Evolutionary conservation across 1,284 basidiomycete species (phyloP).

Genomic region (Cryptococcus depauperatus): DNA sequence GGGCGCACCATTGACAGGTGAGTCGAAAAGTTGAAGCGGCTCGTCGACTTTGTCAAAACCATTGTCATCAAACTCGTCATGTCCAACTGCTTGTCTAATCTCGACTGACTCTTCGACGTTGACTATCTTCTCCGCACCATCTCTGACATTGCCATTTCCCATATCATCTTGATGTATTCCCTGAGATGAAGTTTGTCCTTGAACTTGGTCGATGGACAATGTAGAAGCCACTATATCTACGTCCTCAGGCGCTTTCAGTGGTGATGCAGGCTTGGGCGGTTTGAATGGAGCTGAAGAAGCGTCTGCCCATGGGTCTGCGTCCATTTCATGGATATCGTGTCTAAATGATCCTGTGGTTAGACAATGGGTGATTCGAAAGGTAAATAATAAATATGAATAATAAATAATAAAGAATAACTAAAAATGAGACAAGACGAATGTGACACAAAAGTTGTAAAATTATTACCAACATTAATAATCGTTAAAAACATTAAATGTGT

Average conservation of each 20-base stretch:
- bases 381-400: too few relatives aligned
- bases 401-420: too few relatives aligned
- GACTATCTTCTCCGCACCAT: neutral
- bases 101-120: neutral
- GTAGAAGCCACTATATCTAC: too few relatives aligned
- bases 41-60: constrained; percentile 54
- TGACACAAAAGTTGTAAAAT: neutral
- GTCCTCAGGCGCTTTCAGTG: neutral
- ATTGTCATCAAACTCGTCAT: constrained; percentile 58
- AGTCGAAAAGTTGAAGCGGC: constrained; percentile 12
- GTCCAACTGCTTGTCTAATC: neutral
- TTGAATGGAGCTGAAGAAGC: constrained; percentile 10
- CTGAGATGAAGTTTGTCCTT: too few relatives aligned
- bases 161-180: too few relatives aligned
- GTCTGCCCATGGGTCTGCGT: constrained; percentile 35
- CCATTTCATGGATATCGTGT: constrained; percentile 19
- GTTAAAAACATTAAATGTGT: too few relatives aligned
- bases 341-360: too few relatives aligned
- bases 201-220: too few relatives aligned
- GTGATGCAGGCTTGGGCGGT: neutral
- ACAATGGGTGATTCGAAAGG: too few relatives aligned
- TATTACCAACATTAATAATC: neutral
- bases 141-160: too few relatives aligned
- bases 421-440: too few relatives aligned
- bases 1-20: constrained; percentile 9